Base-by-base conservation (phyloP, 2,329 filamentous ascomycete genomes). In the Alternaria brassicicola region DNA sequence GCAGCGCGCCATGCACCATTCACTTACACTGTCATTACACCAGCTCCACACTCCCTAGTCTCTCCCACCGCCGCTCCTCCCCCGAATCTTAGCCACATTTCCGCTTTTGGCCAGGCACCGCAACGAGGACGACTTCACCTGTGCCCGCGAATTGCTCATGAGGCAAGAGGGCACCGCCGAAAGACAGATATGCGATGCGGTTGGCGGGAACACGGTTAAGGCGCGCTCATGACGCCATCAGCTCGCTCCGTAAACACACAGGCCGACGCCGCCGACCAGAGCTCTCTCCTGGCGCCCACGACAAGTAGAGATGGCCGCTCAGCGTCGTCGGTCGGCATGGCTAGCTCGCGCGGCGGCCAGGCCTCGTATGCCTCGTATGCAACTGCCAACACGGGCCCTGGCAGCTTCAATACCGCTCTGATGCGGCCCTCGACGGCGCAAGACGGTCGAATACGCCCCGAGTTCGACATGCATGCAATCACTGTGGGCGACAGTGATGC, bases 351-450 rank as follows among this genome's bases (percentile, higher is more conserved):
- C 52, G 86, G 85, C 52, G 61, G 56, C 9, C 84, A 87, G 63
- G 92, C 90, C 47, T 76, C 74, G 46, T 84, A 93, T 71, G 89
- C 88, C 48, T 76, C 74, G 49, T 84, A 93, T 71, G 89, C 88
- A 61, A 86, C 90, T 13, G 87, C 88, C 33, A 84, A 87, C 54
- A 88, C 86, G 1, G 74, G 74, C 13, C 86, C 86, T 3, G 93
- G 93, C 41, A 97, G 92, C 81, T 97, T 97, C 82, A 96, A 89
- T 70, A 89, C 93, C 31, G 93, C 97, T 59, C 79, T 97, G 69
- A 91, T 90, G 71, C 47, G 61, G 45, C 92, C 88, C 70, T 84
- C 89, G 73, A 81, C 84, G 23, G 88, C 89, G 42, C 85, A 90
- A 53, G 84, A 85, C 47, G 87, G 87, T 26, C 83, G 85, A 3